phyloP scores from a whole-genome alignment of 1,284 basidiomycete genomes.

The Anthracocystis panici-leucophaei region DNA sequence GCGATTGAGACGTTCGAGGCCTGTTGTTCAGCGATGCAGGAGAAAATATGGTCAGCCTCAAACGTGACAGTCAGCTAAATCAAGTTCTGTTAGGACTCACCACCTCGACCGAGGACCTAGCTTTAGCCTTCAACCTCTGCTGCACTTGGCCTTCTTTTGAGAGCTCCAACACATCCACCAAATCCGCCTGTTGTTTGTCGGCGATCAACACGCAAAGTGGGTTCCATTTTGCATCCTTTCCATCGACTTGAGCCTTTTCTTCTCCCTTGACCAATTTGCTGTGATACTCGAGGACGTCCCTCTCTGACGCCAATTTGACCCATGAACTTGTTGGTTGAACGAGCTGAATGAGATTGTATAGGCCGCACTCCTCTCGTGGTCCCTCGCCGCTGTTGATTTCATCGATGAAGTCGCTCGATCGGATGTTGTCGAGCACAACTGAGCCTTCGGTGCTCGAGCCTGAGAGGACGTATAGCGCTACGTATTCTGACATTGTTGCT shows the following conservation, averaged over 20 bases:
- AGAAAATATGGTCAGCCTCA: neutral
- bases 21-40: conserved; percentile 8
- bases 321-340: conserved; percentile 20
- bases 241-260: conserved; percentile 16
- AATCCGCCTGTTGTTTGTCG: conserved; percentile 22
- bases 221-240: conserved; percentile 33
- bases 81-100: conserved; percentile 3
- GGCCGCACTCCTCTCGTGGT: conserved; percentile 48
- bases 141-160: conserved; percentile 14
- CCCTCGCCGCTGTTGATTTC: conserved; percentile 60
- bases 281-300: conserved; percentile 33
- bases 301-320: conserved; percentile 14
- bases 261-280: conserved; percentile 30
- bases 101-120: conserved; percentile 41
- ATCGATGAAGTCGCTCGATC: conserved; percentile 55
- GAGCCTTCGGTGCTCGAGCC: conserved; percentile 20
- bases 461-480: conserved; percentile 51
- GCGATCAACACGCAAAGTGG: conserved; percentile 34
- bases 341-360: conserved; percentile 51
- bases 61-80: too few relatives aligned
- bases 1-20: conserved; percentile 49
- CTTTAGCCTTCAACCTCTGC: conserved; percentile 35
- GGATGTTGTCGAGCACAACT: conserved; percentile 46
- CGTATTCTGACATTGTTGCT: conserved; percentile 33
- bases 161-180: conserved; percentile 34